Evolutionary conservation across 2,329 filamentous ascomycete species (phyloP).

Genomic region (Trichoderma simmonsii): DNA sequence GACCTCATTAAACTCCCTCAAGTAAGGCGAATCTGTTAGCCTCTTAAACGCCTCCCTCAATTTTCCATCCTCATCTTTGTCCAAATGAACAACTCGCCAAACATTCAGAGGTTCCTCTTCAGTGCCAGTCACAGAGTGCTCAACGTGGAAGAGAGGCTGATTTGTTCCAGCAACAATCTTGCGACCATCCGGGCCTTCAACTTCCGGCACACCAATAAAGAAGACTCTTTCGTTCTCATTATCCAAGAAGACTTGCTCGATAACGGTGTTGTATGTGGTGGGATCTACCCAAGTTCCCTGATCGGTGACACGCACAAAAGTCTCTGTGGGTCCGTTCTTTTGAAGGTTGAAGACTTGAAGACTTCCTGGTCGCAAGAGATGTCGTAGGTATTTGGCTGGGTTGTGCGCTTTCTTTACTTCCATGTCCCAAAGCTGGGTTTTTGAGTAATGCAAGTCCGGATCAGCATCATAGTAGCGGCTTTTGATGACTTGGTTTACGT

Average conservation of each 20-base stretch:
- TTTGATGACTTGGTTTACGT: conserved; percentile 22
- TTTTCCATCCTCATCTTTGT: conserved; percentile 12
- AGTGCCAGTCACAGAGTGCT: conserved; percentile 14
- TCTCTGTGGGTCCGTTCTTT: conserved; percentile 19
- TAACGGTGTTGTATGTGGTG: conserved; percentile 16
- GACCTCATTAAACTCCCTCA: conserved; percentile 19
- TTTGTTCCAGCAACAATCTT: conserved; percentile 20
- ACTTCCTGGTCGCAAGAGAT: conserved; percentile 20
- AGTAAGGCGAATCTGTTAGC: conserved; percentile 4
- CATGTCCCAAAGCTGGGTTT: conserved; percentile 23
- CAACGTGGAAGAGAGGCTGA: conserved; percentile 22
- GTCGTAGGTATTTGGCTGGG: conserved; percentile 20
- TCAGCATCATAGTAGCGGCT: conserved; percentile 19
- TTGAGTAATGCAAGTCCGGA: conserved; percentile 21
- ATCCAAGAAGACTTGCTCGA: conserved; percentile 22
- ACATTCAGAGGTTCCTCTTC: conserved; percentile 19
- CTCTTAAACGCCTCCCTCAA: background rate
- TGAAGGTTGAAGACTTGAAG: conserved; percentile 18
- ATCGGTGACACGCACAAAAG: conserved; percentile 52
- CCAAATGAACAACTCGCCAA: conserved; percentile 18
- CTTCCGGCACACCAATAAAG: conserved; percentile 20
- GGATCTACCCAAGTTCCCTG: conserved; percentile 54
- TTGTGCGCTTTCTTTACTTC: conserved; percentile 21
- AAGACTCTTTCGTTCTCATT: conserved; percentile 14
- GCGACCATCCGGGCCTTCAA: conserved; percentile 17